Evolutionary conservation across 768 basidiomycete species (phyloP), one percentile per base, ranked within the genome.

Genomic region (Xerocomellus chrysenteron): DNA sequence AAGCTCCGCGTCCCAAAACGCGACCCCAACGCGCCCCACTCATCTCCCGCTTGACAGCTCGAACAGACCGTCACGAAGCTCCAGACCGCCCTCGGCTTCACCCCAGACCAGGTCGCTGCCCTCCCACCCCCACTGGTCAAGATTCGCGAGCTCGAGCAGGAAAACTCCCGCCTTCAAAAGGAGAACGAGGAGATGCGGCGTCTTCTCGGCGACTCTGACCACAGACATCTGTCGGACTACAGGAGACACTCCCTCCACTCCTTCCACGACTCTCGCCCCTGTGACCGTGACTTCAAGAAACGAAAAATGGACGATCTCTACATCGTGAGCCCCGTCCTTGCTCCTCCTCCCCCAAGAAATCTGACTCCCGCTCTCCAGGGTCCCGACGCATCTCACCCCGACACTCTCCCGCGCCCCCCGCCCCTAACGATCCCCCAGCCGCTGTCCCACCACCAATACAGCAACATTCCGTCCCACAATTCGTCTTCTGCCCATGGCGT

Each of bases 51-150:
- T 54, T 9, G 2, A 11, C 66, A 93, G 92, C 80, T 94, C 57
- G 91, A 94, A 64, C 84, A 88, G 69, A 92, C 89, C 0, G 90
- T 94, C 32, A 88, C 88, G 0, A 91, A 91, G 66, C 82, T 94
- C 4, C 91, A 93, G 66, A 84, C 85, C 0, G 84, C 86, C 0
- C 77, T 90, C 40, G 84, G 86, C 2, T 82, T 86, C 58, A 78
- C 88, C 11, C 83, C 87, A 19, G 91, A 92, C 65, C 86, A 92
- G 62, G 83, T 90, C 26, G 80, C 82, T 4, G 83, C 84, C 1
- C 77, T 91, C 3, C 88, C 89, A 0, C 86, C 89, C 2, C 86
- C 88, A 0, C 76, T 87, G 10, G 72, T 83, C 62, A 87, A 88
- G 65, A 88, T 93, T 63, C 83, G 87, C 30, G 91, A 92, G 67